Evolutionary conservation across 768 basidiomycete species (phyloP).

Genomic region (Tulasnella sp.): DNA sequence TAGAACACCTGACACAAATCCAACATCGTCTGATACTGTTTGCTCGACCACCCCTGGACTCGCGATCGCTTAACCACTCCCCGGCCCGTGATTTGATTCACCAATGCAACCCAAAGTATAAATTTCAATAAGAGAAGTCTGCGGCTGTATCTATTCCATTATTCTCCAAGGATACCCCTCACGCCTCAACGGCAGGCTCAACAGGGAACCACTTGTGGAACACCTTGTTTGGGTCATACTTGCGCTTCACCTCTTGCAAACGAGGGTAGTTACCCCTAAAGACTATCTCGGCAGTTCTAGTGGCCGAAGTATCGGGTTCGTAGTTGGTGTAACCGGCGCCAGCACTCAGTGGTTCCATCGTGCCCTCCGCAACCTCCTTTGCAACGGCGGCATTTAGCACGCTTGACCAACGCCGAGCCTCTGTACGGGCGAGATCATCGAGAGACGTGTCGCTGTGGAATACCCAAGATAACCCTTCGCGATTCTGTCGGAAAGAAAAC

Average conservation of each 20-base stretch:
- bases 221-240: constrained; percentile 17
- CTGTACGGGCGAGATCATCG: not conserved
- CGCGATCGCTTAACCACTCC: no score
- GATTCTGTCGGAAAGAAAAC: not conserved
- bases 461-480: not conserved
- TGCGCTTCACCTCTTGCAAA: constrained; percentile 15
- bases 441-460: not conserved
- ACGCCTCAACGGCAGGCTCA: no score
- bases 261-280: constrained; percentile 16
- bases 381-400: not conserved
- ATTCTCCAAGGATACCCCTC: no score
- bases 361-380: not conserved
- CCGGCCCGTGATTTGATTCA: no score
- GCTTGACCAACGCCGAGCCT: not conserved
- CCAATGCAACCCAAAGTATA: no score
- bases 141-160: no score
- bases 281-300: no score
- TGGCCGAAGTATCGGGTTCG: no score
- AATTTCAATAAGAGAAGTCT: no score
- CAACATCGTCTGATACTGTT: no score
- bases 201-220: constrained; percentile 20
- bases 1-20: no score
- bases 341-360: not conserved
- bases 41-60: no score
- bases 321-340: constrained; percentile 5